Evolutionary conservation across 306 rosid species (phyloP), one percentile per base, ranked within the genome.

Genomic region (Sechiopsis laciniata): DNA sequence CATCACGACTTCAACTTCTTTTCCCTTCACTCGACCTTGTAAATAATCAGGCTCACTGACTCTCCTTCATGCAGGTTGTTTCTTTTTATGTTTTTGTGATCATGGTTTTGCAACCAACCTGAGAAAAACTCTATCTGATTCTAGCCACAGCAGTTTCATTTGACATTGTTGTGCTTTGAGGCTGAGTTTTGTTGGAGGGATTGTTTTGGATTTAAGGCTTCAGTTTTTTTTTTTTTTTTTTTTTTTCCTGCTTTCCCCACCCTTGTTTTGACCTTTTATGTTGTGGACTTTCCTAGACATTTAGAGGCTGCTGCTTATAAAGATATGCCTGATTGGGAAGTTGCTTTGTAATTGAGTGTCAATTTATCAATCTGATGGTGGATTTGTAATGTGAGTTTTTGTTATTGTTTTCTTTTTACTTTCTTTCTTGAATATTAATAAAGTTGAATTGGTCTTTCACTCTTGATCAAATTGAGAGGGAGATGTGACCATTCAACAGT

Each of bases 1-100:
- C 97, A 91, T 75, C 97, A 91, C 77, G 97, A 91, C 85, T 91
- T 88, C 82, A 85, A 84, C 90, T 88, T 85, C 24, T 91, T 88
- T 81, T 63, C 82, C 59, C 64, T 50, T 15, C 83, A 80, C 80
- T 75, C 84, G n/a, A 37, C 77, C 72, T 15, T 70, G 59, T 70
- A 51, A 51, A 65, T 17, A 19, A 70, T 15, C 22, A 50, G 74
- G 7, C 56, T 67, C 11, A 67, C 73, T 46, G 19, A 67, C 55
- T 67, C 29, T 67, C 29, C 53, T 67, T 46, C 73, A 68, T 63
- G 13, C 70, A 63, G 70, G 73, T 68, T 68, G 40, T 46, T 29
- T 7, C 48, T 7, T 42, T 42, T 19, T 19, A 0, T 13, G 2
- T 0, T 50, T 50, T 66, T 26, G 29, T 26, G 29, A 1, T 26